Base-by-base conservation (phyloP, 805 yeast genomes). In the Spathaspora boniae region DNA sequence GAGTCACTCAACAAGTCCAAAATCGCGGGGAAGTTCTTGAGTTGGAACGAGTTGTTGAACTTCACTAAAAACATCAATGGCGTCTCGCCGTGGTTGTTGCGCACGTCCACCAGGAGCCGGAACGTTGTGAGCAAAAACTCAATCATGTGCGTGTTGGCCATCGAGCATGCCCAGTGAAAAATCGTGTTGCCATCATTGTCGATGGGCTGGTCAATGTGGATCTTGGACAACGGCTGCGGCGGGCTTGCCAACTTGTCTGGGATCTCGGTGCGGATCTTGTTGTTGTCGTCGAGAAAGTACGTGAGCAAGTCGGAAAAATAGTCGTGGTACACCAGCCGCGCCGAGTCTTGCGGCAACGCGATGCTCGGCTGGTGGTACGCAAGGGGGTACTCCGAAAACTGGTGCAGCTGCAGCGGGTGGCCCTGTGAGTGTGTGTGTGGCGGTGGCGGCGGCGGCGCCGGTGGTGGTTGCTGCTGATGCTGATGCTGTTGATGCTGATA, bases 171-270 rank as follows among this genome's bases (percentile, higher is more conserved):
- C 94, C 98, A 86, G 59, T 93, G 99, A 38, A 93, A 69, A 0
- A 96, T 87, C 0, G 96, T 83, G 53, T 93, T 93, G 0, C 98
- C 97, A 39, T 82, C 78, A 47, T 86, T 94, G 59, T 94, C 99
- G 29, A 94, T 85, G 1, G 96, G 81, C 22, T 87, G 86, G 51
- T 87, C 93, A 33, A 89, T 68, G 40, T 78, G 74, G 24, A 86
- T 76, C 47, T 77, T 75, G n/a, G 52, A 43, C 2, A 63, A 39
- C 6, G 73, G 72, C 24, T 65, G 60, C 1, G 91, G 89, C 5
- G 85, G 83, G 34, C 67, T 60, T 20, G 67, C 54, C 18, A 80
- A 51, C 34, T 72, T 63, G 16, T 64, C 44, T 1, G 70, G 70
- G 5, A 63, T 52, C 1, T 37, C 37, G 3, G 39, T 37, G 27